Evolutionary conservation across 805 yeast species (phyloP).

Genomic region (Candida bentonensis): DNA sequence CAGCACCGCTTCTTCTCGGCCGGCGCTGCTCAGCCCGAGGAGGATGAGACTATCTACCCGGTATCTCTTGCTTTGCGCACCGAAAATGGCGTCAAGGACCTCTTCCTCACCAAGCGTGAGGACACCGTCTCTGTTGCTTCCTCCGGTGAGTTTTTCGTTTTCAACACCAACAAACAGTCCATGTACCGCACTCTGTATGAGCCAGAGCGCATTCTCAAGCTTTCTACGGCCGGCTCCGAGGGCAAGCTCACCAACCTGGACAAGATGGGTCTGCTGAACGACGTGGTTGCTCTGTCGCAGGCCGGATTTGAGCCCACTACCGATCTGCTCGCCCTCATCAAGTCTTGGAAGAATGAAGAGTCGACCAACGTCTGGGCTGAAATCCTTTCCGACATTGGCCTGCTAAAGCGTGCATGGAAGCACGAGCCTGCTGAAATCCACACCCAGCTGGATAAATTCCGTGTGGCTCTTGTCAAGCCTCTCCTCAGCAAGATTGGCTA

Average conservation of each 20-base stretch:
- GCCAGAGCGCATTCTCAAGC: conserved; percentile 34
- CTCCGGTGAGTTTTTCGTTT: conserved; percentile 33
- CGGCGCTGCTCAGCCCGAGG: conserved; percentile 46
- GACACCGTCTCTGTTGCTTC: conserved; percentile 32
- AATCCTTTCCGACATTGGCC: conserved; percentile 28
- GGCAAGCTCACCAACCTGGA: conserved; percentile 42
- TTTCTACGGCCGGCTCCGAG: conserved; percentile 37
- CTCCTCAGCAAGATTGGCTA: conserved; percentile 50
- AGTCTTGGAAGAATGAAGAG: conserved; percentile 35
- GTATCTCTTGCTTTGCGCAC: conserved; percentile 44
- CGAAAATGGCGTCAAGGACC: conserved; percentile 43
- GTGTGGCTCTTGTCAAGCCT: conserved; percentile 38
- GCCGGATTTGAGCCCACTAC: conserved; percentile 38
- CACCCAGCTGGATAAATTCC: conserved; percentile 30
- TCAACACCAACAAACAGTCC: conserved; percentile 49
- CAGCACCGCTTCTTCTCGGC: conserved; percentile 52
- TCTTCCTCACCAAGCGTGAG: conserved; percentile 39
- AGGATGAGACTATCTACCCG: conserved; percentile 39
- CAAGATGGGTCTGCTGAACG: conserved; percentile 51
- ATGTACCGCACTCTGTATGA: conserved; percentile 46
- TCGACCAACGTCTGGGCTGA: conserved; percentile 41
- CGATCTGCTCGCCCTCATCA: conserved; percentile 34
- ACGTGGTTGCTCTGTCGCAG: conserved; percentile 39
- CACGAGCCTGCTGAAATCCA: conserved; percentile 31
- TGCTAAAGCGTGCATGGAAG: conserved; percentile 31